These are phyloP conservation scores for Gentiana macrophylla DNA, from an alignment of 257 asterid species.

Conservation along the genomic window DNA sequence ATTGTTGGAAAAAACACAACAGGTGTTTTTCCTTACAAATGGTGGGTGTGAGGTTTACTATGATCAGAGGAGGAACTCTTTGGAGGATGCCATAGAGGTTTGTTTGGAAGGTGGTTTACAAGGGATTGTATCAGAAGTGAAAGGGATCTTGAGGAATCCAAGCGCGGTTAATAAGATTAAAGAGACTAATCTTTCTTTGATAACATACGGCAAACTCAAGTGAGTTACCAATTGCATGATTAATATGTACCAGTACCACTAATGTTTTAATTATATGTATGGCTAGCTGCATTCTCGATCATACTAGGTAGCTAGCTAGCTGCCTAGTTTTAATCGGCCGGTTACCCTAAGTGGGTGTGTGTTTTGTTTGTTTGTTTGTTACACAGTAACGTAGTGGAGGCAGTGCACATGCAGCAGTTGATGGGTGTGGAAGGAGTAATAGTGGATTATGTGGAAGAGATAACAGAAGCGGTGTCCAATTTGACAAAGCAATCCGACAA, in stretches of 20 bases:
- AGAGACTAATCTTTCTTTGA: slow-evolving; percentile 55
- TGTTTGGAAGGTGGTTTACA: slow-evolving; percentile 79
- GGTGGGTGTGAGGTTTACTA: slow-evolving; percentile 66
- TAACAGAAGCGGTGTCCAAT: slow-evolving; percentile 45
- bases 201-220: slow-evolving; percentile 87
- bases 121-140: slow-evolving; percentile 86
- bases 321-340: no score
- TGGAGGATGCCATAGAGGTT: slow-evolving; percentile 74
- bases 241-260: no score
- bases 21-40: slow-evolving; percentile 86
- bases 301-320: no score
- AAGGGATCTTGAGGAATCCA: slow-evolving; percentile 66
- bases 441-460: slow-evolving; percentile 68
- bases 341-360: no score
- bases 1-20: neutral
- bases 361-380: neutral
- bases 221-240: slow-evolving; percentile 20
- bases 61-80: slow-evolving; percentile 65
- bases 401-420: slow-evolving; percentile 76
- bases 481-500: slow-evolving; percentile 32
- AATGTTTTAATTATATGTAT: no score
- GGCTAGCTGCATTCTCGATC: no score
- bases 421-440: slow-evolving; percentile 96
- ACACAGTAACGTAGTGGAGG: slow-evolving; percentile 69
- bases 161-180: slow-evolving; percentile 64